phyloP scores from a whole-genome alignment of 768 basidiomycete genomes.

The Fistulinella prunicolor region DNA sequence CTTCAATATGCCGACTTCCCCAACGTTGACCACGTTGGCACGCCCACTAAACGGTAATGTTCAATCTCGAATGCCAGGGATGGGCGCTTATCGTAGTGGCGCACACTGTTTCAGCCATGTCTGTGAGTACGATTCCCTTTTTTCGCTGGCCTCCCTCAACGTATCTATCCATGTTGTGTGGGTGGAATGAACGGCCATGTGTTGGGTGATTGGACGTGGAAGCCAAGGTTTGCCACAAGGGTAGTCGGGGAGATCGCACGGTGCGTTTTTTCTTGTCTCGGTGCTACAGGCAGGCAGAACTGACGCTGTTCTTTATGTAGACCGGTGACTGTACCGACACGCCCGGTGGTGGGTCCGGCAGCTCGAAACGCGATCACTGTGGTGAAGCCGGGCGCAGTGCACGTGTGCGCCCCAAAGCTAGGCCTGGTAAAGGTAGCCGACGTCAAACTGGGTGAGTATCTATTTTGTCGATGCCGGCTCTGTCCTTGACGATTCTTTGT shows the following conservation, averaged over 20 bases:
- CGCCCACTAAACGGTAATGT: conserved; percentile 81
- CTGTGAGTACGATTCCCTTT: conserved; percentile 45
- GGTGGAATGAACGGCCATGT: conserved; percentile 80
- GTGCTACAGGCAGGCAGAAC: not conserved
- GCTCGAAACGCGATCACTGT: conserved; percentile 77
- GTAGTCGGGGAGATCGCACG: conserved; percentile 78
- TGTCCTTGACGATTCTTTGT: too few relatives aligned
- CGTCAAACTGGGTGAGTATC: too few relatives aligned
- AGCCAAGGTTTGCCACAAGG: conserved; percentile 85
- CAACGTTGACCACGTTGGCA: conserved; percentile 82
- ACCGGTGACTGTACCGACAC: conserved; percentile 75
- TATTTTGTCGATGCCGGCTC: too few relatives aligned
- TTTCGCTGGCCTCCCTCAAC: not conserved
- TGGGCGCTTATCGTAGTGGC: conserved; percentile 10
- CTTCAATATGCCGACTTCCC: conserved; percentile 85
- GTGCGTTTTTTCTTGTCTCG: conserved; percentile 41
- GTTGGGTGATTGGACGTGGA: conserved; percentile 79
- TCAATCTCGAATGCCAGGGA: conserved; percentile 11
- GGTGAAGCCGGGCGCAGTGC: conserved; percentile 85
- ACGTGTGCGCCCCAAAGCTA: conserved; percentile 67
- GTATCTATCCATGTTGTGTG: conserved; percentile 28
- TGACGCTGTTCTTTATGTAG: conserved; percentile 34
- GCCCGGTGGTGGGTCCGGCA: conserved; percentile 35
- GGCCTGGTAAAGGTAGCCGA: too few relatives aligned
- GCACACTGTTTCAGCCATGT: conserved; percentile 56